Evolutionary conservation across 768 basidiomycete species (phyloP).

Genomic region (Rhodosporidiobolus odoratus): DNA sequence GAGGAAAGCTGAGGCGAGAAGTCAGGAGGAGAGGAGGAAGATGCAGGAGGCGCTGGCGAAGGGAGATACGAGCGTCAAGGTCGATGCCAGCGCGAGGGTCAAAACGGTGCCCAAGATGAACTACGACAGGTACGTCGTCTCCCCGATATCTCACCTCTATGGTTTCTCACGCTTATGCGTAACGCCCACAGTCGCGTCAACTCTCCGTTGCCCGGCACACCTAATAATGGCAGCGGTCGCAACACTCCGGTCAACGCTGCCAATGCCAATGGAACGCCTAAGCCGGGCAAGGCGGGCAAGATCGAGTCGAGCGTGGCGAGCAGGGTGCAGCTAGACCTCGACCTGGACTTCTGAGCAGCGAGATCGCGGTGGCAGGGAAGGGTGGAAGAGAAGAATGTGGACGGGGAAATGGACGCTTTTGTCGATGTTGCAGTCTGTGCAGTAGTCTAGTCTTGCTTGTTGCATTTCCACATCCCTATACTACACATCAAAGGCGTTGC

Average conservation of each 20-base stretch:
- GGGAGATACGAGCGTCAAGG: constrained; percentile 29
- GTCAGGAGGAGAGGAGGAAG: constrained; percentile 62
- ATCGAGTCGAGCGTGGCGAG: constrained; percentile 26
- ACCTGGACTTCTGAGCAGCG: constrained; percentile 26
- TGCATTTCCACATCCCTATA: too few relatives aligned
- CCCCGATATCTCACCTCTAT: neutral
- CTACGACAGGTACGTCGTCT: constrained; percentile 23
- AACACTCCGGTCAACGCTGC: neutral
- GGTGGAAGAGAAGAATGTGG: neutral
- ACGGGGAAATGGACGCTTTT: too few relatives aligned
- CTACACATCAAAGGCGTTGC: too few relatives aligned
- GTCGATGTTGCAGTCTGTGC: too few relatives aligned
- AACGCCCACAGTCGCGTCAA: constrained; percentile 7
- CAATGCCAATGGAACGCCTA: neutral
- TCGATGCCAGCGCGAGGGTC: constrained; percentile 38
- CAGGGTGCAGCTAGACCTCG: constrained; percentile 23
- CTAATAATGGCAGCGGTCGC: neutral
- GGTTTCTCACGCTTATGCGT: neutral
- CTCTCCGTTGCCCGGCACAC: constrained; percentile 12
- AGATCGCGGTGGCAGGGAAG: neutral
- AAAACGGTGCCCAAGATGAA: constrained; percentile 35
- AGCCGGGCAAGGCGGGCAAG: constrained; percentile 12
- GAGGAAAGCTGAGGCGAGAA: constrained; percentile 65
- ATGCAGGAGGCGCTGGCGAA: constrained; percentile 27
- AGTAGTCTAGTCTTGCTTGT: too few relatives aligned